Base-by-base conservation (phyloP, 306 rosid genomes). In the Acmispon strigosus region DNA sequence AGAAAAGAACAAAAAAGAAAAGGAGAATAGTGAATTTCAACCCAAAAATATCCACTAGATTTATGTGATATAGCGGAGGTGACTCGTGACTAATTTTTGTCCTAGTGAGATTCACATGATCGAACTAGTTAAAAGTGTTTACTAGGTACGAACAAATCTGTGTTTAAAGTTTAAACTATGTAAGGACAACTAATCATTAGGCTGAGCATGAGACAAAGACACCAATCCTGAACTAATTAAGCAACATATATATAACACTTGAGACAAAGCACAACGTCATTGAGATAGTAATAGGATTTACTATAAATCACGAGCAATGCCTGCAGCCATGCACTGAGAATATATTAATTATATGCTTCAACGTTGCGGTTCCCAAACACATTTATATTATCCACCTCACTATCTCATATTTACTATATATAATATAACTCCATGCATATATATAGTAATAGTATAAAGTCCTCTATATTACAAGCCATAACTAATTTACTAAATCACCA, bases 391-490 rank as follows among this genome's bases (percentile, higher is more conserved):
- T 62, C 64, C 54, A 79, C 51, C 49, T 14, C 2, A 63, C 42
- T 1, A 52, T 58, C 56, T 64, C 36, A 42, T 49, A 71, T 69
- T 68, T 68, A 78, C 83, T 13, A 47, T 66, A 47, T 66, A 66
- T 32, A 32, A 15, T 48, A 66, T 37, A 65, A 63, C 50, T 50
- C 4, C 44, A 62, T 42, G 75, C 60, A 68, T 57, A 51, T 39
- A 48, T 66, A 44, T 55, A 27, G n/a, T 60, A 34, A 66, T 13
- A 39, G 39, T 34, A 70, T 52, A 72, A 63, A 50, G 65, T 74
- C 64, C 73, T 39, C 43, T 48, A 48, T 73, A 70, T 78, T 85
- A 81, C 82, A 83, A 48, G 18, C 86, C 84, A 62, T 69, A 67
- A 62, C 36, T 55, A 77, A 61, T 10, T 74, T 39, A 27, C 58